Conservation (phyloP, 2,329 filamentous ascomycete species). For the Phialophora verrucosa region DNA sequence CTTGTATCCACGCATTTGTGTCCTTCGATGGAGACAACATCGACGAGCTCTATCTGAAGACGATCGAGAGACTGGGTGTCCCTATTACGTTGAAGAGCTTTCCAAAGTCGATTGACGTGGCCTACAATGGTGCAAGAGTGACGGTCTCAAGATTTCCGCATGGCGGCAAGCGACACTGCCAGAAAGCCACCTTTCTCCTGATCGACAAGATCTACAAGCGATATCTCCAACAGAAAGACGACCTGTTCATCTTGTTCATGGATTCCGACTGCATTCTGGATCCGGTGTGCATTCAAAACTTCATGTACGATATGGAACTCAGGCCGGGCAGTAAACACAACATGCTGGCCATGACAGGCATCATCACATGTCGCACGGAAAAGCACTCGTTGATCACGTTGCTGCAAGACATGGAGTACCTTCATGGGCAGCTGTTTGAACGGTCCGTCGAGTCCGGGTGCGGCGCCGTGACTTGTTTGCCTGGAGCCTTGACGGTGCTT, state of each 20-base stretch:
- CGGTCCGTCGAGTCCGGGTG: constrained; percentile 93
- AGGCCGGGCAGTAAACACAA: constrained; percentile 89
- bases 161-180: constrained; percentile 90
- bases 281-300: constrained; percentile 90
- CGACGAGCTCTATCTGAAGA: constrained; percentile 86
- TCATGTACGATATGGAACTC: constrained; percentile 98
- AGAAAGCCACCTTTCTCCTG: constrained; percentile 89
- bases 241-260: constrained; percentile 94
- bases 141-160: constrained; percentile 92
- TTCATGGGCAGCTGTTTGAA: constrained; percentile 95
- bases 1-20: constrained; percentile 91
- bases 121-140: constrained; percentile 79
- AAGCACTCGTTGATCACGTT: constrained; percentile 89
- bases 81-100: constrained; percentile 76
- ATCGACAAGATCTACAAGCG: constrained; percentile 91
- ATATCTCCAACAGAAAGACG: constrained; percentile 85
- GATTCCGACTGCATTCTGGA: constrained; percentile 97
- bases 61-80: constrained; percentile 82
- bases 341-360: constrained; percentile 96
- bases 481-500: constrained; percentile 92
- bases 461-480: constrained; percentile 91
- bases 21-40: constrained; percentile 92
- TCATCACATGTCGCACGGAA: constrained; percentile 91
- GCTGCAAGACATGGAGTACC: constrained; percentile 97
- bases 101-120: constrained; percentile 87